Conservation (phyloP, 73 alveolate species). For the Paramecium tetraurelia region DNA sequence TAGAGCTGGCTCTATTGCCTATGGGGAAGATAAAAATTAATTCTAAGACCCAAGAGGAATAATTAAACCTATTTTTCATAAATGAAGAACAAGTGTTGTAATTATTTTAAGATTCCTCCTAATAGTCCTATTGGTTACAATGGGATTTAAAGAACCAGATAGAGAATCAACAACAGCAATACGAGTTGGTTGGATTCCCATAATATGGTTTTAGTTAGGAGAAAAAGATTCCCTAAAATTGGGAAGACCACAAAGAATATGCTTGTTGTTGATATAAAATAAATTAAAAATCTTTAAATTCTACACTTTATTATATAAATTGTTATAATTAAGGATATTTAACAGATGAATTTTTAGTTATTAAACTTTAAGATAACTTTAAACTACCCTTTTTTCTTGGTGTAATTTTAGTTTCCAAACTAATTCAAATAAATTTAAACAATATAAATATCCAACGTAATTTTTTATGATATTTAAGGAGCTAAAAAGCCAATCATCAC, state of each 20-base stretch:
- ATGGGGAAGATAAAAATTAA: neutral
- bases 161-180: neutral
- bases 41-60: neutral
- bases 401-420: too few relatives aligned
- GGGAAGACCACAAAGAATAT: neutral
- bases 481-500: too few relatives aligned
- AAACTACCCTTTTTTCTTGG: too few relatives aligned
- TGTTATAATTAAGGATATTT: too few relatives aligned
- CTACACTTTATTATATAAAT: too few relatives aligned
- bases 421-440: too few relatives aligned
- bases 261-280: slow-evolving; percentile 9
- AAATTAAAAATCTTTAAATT: too few relatives aligned
- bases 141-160: neutral
- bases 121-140: neutral
- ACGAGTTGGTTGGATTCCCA: slow-evolving; percentile 16
- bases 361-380: too few relatives aligned
- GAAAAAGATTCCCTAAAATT: slow-evolving; percentile 2
- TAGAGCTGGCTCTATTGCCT: neutral
- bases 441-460: too few relatives aligned
- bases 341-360: too few relatives aligned
- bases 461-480: too few relatives aligned
- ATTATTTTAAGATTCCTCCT: neutral
- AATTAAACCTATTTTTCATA: neutral
- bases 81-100: neutral
- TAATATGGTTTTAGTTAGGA: neutral